Base-by-base conservation (phyloP, 129 eudicot genomes). In the Centella asiatica region DNA sequence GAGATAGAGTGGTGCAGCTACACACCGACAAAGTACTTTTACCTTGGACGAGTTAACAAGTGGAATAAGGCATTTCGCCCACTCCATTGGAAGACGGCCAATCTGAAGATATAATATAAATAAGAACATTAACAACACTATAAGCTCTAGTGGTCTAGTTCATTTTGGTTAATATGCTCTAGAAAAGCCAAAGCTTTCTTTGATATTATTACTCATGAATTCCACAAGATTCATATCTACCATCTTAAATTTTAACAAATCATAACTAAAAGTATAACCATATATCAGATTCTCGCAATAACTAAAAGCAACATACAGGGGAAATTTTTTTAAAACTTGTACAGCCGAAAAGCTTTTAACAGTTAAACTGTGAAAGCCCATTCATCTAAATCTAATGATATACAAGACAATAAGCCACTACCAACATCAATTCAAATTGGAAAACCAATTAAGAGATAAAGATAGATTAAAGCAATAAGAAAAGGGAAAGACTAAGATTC, bases 1-100 rank as follows among this genome's bases (percentile, higher is more conserved):
- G 39, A 88, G 83, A 71, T 55, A 72, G 2, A 32, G 20, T 2
- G 96, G 96, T 27, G 83, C 96, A 79, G 81, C 81, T 65, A 88
- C 63, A 67, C 96, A 88, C 44, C 90, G 73, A 36, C 85, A 86
- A 69, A 72, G 80, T 64, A 88, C 81, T 55, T 85, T 88, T 49
- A 85, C 96, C 72, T 84, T 88, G 8, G 67, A 53, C 15, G 94
- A 88, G 70, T 73, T 84, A 36, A 88, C 96, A 60, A 88, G 96
- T 22, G 94, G 96, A 82, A 75, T 78, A 44, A 85, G 81, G 60
- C 94, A 88, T 44, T 88, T 88, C 22, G 85, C 73, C 96, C 96
- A 85, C 65, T 85, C 94, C 89, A 82, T 81, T 14, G 96, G 94
- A 67, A 88, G 81, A 27, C 96, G 77, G 0, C 94, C 96, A 70